Percentiles rank a stretch among this genome's conserved stretches.
Conservation (phyloP, 139 green algal genomes). For the Nannochloris sp. region DNA sequence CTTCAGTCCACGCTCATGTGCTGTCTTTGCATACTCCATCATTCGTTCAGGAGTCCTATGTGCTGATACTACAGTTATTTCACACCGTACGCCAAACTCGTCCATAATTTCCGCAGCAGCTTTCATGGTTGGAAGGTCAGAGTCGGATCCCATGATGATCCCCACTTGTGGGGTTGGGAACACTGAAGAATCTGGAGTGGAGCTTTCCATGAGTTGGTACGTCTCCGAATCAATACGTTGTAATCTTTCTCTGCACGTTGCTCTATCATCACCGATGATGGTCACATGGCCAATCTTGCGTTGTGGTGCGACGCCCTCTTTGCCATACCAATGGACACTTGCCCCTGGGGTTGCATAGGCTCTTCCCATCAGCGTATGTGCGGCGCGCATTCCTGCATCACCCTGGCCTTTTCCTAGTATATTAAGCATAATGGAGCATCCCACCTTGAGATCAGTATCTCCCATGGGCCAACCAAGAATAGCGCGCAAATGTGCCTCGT, state of each 20-base stretch:
- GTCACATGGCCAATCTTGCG: conserved; percentile 91
- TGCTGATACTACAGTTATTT: conserved; percentile 88
- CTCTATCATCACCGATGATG: conserved; percentile 41
- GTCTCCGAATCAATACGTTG: conserved; percentile 39
- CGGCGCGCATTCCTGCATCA: conserved; percentile 48
- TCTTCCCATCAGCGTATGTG: conserved; percentile 60
- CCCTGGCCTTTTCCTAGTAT: conserved; percentile 69
- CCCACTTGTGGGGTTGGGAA: conserved; percentile 48
- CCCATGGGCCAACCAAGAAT: conserved; percentile 92
- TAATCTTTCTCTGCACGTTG: conserved; percentile 41
- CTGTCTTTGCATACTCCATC: conserved; percentile 80
- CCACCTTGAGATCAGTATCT: conserved; percentile 55
- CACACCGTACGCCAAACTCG: conserved; percentile 62
- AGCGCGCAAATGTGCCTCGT: conserved; percentile 89
- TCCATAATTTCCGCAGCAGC: conserved; percentile 61
- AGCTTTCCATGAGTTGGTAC: conserved; percentile 4
- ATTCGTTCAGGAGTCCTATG: conserved; percentile 92
- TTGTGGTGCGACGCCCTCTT: conserved; percentile 46
- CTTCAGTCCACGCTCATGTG: conserved; percentile 53
- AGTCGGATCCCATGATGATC: conserved; percentile 98
- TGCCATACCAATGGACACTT: conserved; percentile 91
- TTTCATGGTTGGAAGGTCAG: conserved; percentile 88
- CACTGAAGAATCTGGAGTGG: not conserved
- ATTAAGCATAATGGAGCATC: conserved; percentile 56
- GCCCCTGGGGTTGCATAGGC: conserved; percentile 50